Evolutionary conservation across 495 filamentous ascomycete species (phyloP).

Genomic region (Lophiotrema nucula): DNA sequence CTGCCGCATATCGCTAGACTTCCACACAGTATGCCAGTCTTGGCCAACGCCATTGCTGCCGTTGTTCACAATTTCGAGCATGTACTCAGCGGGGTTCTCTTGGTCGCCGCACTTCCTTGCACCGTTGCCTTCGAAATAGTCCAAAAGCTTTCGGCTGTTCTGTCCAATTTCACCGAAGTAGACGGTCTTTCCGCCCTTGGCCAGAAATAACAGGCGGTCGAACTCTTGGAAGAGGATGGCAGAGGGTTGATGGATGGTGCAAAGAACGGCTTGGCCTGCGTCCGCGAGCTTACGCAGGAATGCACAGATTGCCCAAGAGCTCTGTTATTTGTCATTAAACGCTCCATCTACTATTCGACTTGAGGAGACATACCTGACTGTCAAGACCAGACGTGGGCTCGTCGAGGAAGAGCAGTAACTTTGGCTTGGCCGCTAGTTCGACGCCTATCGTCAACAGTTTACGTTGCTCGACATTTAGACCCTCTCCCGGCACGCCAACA

Average conservation of each 20-base stretch:
- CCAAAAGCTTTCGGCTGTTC: constrained; percentile 65
- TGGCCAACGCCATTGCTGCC: neutral
- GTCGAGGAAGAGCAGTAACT: constrained; percentile 70
- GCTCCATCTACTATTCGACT: too few relatives aligned
- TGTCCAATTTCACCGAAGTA: constrained; percentile 89
- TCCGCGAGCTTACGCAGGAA: constrained; percentile 76
- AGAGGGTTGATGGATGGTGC: constrained; percentile 89
- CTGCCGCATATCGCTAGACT: constrained; percentile 45
- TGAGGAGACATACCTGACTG: too few relatives aligned
- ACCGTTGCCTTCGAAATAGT: constrained; percentile 78
- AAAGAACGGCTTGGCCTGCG: constrained; percentile 79
- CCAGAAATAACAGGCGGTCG: constrained; percentile 76
- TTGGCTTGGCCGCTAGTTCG: constrained; percentile 86
- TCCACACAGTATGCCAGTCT: constrained; percentile 21
- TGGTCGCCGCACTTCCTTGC: constrained; percentile 66
- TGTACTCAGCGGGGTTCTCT: constrained; percentile 90
- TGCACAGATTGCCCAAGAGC: constrained; percentile 56
- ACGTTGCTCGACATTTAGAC: constrained; percentile 86
- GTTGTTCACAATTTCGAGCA: constrained; percentile 61
- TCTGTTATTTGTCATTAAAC: too few relatives aligned
- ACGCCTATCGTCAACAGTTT: constrained; percentile 87
- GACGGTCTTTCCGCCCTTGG: constrained; percentile 75
- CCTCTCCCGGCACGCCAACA: constrained; percentile 76
- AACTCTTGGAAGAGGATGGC: constrained; percentile 87
- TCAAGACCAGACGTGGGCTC: constrained; percentile 81